phyloP scores from a whole-genome alignment of 192 early-diverging fungal genomes.

The Coemansia sp. region DNA sequence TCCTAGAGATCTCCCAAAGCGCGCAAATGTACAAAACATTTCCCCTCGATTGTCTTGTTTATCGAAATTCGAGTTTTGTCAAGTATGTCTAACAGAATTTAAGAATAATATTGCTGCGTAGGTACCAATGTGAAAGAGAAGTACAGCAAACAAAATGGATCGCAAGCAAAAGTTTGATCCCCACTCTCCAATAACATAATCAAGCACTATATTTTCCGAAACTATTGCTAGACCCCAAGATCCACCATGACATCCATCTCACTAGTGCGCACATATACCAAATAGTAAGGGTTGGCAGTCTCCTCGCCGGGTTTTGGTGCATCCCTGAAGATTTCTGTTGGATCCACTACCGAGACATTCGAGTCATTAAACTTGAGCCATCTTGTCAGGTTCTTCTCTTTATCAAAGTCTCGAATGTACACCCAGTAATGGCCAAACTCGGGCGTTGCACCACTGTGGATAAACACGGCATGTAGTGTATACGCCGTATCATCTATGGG shows the following conservation, averaged over 20 bases:
- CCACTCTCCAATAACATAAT: too few relatives aligned
- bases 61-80: too few relatives aligned
- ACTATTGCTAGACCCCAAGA: slow-evolving; percentile 15
- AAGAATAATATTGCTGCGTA: too few relatives aligned
- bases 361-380: slow-evolving; percentile 81
- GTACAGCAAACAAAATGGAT: too few relatives aligned
- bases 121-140: too few relatives aligned
- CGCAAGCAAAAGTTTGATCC: too few relatives aligned
- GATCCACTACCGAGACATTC: slow-evolving; percentile 57
- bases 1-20: too few relatives aligned
- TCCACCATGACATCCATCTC: slow-evolving; percentile 20
- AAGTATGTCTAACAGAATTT: too few relatives aligned
- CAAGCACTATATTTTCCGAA: too few relatives aligned
- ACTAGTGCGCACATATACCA: slow-evolving; percentile 61
- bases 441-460: slow-evolving; percentile 64
- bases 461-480: slow-evolving; percentile 73
- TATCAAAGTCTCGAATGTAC: slow-evolving; percentile 62
- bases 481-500: slow-evolving; percentile 47
- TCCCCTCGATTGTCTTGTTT: too few relatives aligned
- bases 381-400: slow-evolving; percentile 27
- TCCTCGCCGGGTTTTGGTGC: slow-evolving; percentile 47
- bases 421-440: slow-evolving; percentile 81
- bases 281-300: slow-evolving; percentile 66
- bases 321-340: slow-evolving; percentile 59
- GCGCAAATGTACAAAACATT: too few relatives aligned